Percentiles rank a stretch among this genome's conserved stretches.
Evolutionary conservation across 495 filamentous ascomycete species (phyloP).

Genomic region (Podospora didyma): DNA sequence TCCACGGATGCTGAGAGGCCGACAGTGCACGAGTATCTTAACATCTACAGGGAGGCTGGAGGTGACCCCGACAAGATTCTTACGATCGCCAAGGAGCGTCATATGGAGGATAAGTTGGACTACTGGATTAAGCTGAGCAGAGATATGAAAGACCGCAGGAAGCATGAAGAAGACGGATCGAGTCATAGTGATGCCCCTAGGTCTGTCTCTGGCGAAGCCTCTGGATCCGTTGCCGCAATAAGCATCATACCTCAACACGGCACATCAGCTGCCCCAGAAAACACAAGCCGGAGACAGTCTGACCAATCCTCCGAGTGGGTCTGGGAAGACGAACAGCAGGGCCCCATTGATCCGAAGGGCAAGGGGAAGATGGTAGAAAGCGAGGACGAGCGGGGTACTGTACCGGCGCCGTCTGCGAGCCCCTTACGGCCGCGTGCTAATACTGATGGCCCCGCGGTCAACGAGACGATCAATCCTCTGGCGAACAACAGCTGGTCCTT

Average conservation of each 20-base stretch:
- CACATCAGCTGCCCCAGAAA: background rate
- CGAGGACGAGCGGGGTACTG: constrained; percentile 9
- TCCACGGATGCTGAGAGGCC: constrained; percentile 2
- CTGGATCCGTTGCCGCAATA: background rate
- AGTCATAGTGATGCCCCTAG: background rate
- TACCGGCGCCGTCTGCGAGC: constrained; percentile 1
- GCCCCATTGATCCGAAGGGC: background rate
- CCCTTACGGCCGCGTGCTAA: constrained; percentile 28
- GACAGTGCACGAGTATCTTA: constrained; percentile 43
- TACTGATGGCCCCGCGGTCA: constrained; percentile 43
- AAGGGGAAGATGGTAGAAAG: constrained; percentile 12
- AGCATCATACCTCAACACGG: constrained; percentile 5
- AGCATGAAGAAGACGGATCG: constrained; percentile 3
- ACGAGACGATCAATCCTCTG: constrained; percentile 33
- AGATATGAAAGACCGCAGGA: constrained; percentile 20
- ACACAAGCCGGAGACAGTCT: background rate
- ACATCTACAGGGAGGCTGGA: constrained; percentile 49
- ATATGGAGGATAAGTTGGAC: constrained; percentile 51
- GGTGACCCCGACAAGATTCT: constrained; percentile 58
- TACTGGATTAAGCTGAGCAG: constrained; percentile 43
- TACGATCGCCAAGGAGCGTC: constrained; percentile 58
- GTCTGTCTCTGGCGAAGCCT: background rate
- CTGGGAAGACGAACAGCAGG: constrained; percentile 11
- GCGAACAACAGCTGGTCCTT: constrained; percentile 51
- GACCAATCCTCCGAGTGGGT: constrained; percentile 12